phyloP scores from a whole-genome alignment of 140 eudicot species.

The Bidens hawaiensis region DNA sequence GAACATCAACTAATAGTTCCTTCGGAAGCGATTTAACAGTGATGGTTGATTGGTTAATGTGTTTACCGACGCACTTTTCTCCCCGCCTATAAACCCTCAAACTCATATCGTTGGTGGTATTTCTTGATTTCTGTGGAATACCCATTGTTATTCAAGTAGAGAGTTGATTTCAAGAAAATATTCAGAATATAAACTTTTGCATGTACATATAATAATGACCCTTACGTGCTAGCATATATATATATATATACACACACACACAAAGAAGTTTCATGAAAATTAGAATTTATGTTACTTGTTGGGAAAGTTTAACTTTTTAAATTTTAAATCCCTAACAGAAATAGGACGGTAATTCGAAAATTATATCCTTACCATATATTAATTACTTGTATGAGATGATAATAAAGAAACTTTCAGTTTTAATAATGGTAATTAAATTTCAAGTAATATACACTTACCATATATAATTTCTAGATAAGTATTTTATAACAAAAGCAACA shows the following conservation, averaged over 20 bases:
- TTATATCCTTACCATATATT: background rate
- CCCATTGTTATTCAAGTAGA: background rate
- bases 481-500: no score
- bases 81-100: background rate
- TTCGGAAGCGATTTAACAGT: conserved; percentile 1
- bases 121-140: conserved; percentile 1
- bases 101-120: background rate
- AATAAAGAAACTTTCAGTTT: background rate
- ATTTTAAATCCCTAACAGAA: background rate
- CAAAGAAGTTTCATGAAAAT: background rate
- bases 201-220: background rate
- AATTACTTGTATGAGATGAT: background rate
- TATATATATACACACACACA: background rate
- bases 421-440: background rate
- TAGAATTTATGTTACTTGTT: background rate
- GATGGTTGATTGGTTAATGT: background rate
- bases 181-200: background rate
- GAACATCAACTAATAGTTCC: background rate
- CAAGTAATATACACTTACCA: background rate
- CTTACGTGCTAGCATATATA: background rate
- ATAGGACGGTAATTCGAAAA: background rate
- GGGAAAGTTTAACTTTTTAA: background rate
- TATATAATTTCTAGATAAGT: background rate
- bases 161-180: background rate
- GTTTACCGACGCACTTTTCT: background rate